Evolutionary conservation across 352 stramenopile genomes (phyloP).

Genomic region (Phytopythium montanum): DNA sequence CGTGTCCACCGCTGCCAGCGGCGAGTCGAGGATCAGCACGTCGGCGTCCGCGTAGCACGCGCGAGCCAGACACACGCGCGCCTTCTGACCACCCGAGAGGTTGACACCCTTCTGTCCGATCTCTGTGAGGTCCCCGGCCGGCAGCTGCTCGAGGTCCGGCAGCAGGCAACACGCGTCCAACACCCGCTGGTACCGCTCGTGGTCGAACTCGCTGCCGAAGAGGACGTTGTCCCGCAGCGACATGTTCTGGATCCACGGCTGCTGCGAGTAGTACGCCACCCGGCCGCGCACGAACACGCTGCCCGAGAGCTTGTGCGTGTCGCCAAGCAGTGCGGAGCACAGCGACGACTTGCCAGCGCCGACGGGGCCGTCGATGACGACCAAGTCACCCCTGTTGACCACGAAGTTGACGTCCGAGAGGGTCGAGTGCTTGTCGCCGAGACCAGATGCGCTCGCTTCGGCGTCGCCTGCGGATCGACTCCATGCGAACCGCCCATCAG

Average conservation of each 20-base stretch:
- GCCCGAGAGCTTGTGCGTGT: conserved; percentile 62
- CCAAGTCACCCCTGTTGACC: conserved; percentile 73
- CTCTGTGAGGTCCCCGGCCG: conserved; percentile 67
- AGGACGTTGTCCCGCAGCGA: conserved; percentile 86
- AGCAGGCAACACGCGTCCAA: conserved; percentile 61
- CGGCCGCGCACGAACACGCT: conserved; percentile 21
- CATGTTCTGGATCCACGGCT: conserved; percentile 90
- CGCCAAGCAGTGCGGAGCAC: conserved; percentile 86
- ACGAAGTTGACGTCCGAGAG: conserved; percentile 66
- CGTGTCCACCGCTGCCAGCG: conserved; percentile 39
- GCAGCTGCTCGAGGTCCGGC: conserved; percentile 63
- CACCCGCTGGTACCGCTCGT: conserved; percentile 49
- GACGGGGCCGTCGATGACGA: conserved; percentile 89
- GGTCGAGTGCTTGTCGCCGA: too few species aligned
- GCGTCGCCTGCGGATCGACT: too few species aligned
- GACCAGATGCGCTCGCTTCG: conserved; percentile 9
- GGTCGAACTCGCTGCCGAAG: conserved; percentile 76
- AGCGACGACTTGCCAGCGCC: conserved; percentile 91
- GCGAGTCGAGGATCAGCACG: conserved; percentile 45
- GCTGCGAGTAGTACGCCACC: conserved; percentile 84
- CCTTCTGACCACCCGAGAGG: conserved; percentile 58
- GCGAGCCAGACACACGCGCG: conserved; percentile 52
- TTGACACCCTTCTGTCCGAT: conserved; percentile 67
- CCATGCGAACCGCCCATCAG: conserved; percentile 36
- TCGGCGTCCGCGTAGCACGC: conserved; percentile 52